Evolutionary conservation across 1,284 basidiomycete species (phyloP).

Genomic region (Rhodotorula sp.): DNA sequence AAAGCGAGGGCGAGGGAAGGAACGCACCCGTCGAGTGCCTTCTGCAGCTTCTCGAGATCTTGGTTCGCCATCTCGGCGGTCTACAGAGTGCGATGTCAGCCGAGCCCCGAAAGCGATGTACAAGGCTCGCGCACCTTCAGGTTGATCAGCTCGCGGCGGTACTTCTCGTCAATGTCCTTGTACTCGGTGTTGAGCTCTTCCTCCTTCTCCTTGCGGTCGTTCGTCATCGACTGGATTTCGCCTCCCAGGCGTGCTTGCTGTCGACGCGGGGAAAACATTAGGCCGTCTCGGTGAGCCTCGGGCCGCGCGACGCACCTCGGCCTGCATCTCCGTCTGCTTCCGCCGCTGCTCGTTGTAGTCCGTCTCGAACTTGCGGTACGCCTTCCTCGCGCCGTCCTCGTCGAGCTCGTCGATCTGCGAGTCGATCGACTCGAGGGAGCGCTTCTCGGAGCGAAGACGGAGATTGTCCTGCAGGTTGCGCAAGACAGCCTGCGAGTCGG

Average conservation of each 20-base stretch:
- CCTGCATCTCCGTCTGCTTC: slow-evolving; percentile 55
- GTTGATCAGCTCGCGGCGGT: slow-evolving; percentile 86
- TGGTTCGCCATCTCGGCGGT: slow-evolving; percentile 92
- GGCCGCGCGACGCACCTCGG: slow-evolving; percentile 60
- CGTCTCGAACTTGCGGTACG: slow-evolving; percentile 76
- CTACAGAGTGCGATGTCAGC: slow-evolving; percentile 51
- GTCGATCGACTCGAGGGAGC: slow-evolving; percentile 67
- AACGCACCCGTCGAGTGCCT: slow-evolving; percentile 84
- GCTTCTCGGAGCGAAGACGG: slow-evolving; percentile 67
- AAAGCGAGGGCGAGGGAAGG: not conserved
- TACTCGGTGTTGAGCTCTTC: slow-evolving; percentile 75
- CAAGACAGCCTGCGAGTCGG: slow-evolving; percentile 49
- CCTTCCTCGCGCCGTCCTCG: slow-evolving; percentile 75
- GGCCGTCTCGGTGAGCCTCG: no score
- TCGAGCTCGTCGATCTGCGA: slow-evolving; percentile 71
- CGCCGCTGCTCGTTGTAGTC: slow-evolving; percentile 69
- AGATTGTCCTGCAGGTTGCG: slow-evolving; percentile 81
- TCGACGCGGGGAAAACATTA: not conserved
- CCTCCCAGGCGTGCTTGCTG: slow-evolving; percentile 79
- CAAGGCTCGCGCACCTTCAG: slow-evolving; percentile 67
- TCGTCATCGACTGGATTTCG: slow-evolving; percentile 72
- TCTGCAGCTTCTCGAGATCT: slow-evolving; percentile 94
- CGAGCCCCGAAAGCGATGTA: not conserved
- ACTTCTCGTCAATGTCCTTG: slow-evolving; percentile 79
- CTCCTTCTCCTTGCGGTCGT: slow-evolving; percentile 67